These are phyloP conservation scores for Tylopilus sp. DNA, from an alignment of 1,284 basidiomycete species.

Conservation along the genomic window DNA sequence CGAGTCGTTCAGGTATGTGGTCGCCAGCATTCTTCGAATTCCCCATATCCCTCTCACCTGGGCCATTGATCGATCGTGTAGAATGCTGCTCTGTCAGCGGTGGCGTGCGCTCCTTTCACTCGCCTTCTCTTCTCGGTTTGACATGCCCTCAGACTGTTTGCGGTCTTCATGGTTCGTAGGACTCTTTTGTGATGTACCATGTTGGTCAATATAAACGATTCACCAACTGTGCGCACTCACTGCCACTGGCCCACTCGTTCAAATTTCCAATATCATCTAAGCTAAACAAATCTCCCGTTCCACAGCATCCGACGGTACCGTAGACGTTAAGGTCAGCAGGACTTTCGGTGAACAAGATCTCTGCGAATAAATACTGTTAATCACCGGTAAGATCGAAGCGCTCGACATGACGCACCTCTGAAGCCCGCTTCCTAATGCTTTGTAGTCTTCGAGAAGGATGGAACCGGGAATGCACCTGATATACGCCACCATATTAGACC, in stretches of 20 bases:
- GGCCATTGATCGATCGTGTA: no score
- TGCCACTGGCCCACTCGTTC: constrained; percentile 57
- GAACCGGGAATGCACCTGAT: constrained; percentile 59
- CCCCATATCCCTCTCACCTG: no score
- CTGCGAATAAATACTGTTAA: constrained; percentile 38
- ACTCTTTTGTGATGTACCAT: constrained; percentile 41
- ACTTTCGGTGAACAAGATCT: constrained; percentile 52
- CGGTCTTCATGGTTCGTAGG: constrained; percentile 55
- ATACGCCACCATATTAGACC: constrained; percentile 51
- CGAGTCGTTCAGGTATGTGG: no score
- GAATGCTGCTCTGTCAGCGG: no score
- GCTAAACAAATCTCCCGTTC: constrained; percentile 8
- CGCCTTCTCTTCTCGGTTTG: no score
- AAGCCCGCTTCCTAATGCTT: constrained; percentile 54
- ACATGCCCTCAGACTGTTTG: no score
- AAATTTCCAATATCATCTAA: constrained; percentile 40
- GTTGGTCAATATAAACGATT: constrained; percentile 2
- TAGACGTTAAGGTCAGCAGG: constrained; percentile 53
- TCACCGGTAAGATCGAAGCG: neutral
- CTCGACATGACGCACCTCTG: constrained; percentile 39
- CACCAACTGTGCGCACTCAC: constrained; percentile 16
- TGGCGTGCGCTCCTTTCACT: no score
- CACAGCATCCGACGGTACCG: constrained; percentile 18
- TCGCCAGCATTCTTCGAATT: no score
- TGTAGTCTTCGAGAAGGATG: constrained; percentile 50